Evolutionary conservation across 352 stramenopile species (phyloP), one percentile per base, ranked within the genome.

Genomic region (Phytophthora fragariae): DNA sequence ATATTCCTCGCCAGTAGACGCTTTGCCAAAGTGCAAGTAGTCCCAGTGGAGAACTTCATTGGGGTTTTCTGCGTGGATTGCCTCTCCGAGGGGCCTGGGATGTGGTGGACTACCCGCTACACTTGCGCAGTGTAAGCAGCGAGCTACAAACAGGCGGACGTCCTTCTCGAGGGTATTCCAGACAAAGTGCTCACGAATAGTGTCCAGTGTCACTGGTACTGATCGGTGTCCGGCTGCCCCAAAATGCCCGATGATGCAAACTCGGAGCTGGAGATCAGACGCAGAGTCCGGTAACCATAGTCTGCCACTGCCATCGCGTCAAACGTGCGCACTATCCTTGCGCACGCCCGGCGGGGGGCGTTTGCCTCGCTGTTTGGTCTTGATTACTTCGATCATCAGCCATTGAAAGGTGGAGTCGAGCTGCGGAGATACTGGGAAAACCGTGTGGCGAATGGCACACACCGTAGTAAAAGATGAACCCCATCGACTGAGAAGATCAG

Each of bases 191-290:
- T 70, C 57, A 1, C 29, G 24, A 3, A 79, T 56, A 3, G 59
- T 57, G 6, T 68, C 29, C 14, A 67, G 17, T 5, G 76, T 82
- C 21, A 68, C 60, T 6, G n/a, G 57, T 3, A 61, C 29, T 3
- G 68, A 70, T 41, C 70, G 73, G 35, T 81, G 73, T 5, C 77
- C 73, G 8, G 33, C 53, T 1, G 57, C 62, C 21, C 70, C 77
- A 11, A 68, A 71, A 49, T 81, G 65, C 0, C 64, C 73, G 5
- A 84, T 31, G 0, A 83, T 60, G 39, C 68, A 75, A 3, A 79
- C 33, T 8, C 69, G 59, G 8, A 73, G 27, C 35, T 79, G 73
- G 55, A 79, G 37, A 5, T 70, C 49, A 29, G 21, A 54, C 8
- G 37, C 62, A n/a, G 57, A 31, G 4, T 67, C 62, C 1, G 58